Conservation (phyloP, 2,329 filamentous ascomycete species). For the Pseudocercospora fuligena region DNA sequence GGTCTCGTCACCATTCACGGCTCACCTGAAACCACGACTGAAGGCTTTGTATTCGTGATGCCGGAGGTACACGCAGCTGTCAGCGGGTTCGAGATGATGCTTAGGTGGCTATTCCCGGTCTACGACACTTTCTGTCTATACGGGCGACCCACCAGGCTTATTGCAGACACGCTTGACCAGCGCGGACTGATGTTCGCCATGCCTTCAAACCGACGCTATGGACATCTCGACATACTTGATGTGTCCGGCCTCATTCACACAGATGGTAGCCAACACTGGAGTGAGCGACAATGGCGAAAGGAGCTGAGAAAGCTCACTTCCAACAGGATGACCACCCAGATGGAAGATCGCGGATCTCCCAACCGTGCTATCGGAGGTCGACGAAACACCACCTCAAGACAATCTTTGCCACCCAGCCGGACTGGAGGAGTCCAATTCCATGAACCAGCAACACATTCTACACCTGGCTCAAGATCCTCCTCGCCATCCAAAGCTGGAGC, state of each 20-base stretch:
- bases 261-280: conserved; percentile 77
- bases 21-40: conserved; percentile 71
- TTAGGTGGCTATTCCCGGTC: conserved; percentile 88
- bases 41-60: conserved; percentile 98
- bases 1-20: conserved; percentile 87
- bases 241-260: conserved; percentile 79
- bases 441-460: conserved; percentile 48
- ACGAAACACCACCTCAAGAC: conserved; percentile 48
- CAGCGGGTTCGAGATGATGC: conserved; percentile 91
- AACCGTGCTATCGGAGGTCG: conserved; percentile 42
- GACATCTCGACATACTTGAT: conserved; percentile 88
- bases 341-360: conserved; percentile 29
- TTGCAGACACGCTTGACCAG: conserved; percentile 84
- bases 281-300: conserved; percentile 86
- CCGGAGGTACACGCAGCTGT: conserved; percentile 92
- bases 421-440: conserved; percentile 49
- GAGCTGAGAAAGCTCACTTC: conserved; percentile 87
- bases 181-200: conserved; percentile 98
- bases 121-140: conserved; percentile 94
- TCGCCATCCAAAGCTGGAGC: conserved; percentile 44
- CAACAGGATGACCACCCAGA: conserved; percentile 67
- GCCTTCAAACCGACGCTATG: conserved; percentile 84
- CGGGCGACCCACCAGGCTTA: conserved; percentile 81
- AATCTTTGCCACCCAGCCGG: conserved; percentile 42
- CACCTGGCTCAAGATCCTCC: conserved; percentile 50